phyloP scores from a whole-genome alignment of 2,329 filamentous ascomycete genomes.

The Lasiodiplodia sp. region DNA sequence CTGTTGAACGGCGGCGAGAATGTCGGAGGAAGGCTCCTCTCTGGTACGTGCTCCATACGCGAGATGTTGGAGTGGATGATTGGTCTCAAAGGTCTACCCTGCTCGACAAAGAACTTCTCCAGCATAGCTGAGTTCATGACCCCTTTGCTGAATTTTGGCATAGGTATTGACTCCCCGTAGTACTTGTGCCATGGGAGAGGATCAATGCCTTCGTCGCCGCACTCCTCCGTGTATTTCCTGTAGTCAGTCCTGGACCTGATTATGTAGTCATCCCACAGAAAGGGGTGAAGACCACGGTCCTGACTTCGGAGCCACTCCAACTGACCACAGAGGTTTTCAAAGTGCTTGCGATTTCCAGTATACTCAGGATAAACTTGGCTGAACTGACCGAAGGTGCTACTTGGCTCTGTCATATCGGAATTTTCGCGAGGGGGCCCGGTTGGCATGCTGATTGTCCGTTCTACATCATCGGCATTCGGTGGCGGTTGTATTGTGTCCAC shows the following conservation, averaged over 20 bases:
- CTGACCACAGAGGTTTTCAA: slow-evolving; percentile 40
- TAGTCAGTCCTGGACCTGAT: slow-evolving; percentile 46
- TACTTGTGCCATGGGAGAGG: slow-evolving; percentile 41
- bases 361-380: slow-evolving; percentile 44
- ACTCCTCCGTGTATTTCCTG: slow-evolving; percentile 35
- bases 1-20: not conserved
- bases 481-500: not conserved
- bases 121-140: slow-evolving; percentile 34
- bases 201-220: slow-evolving; percentile 38
- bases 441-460: not conserved
- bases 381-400: slow-evolving; percentile 11
- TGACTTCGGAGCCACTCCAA: slow-evolving; percentile 40
- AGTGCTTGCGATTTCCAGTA: slow-evolving; percentile 41
- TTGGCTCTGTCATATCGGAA: not conserved
- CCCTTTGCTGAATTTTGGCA: slow-evolving; percentile 38
- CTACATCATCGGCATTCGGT: too few species aligned
- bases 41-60: not conserved
- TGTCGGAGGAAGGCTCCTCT: not conserved
- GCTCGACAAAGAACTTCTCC: slow-evolving; percentile 26
- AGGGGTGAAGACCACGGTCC: slow-evolving; percentile 46
- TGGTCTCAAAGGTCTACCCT: not conserved
- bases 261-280: slow-evolving; percentile 50
- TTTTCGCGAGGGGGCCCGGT: not conserved
- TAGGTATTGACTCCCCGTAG: slow-evolving; percentile 44
- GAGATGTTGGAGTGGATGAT: not conserved